Base-by-base conservation (phyloP, 73 alveolate genomes). In the Paramecium octaurelia region DNA sequence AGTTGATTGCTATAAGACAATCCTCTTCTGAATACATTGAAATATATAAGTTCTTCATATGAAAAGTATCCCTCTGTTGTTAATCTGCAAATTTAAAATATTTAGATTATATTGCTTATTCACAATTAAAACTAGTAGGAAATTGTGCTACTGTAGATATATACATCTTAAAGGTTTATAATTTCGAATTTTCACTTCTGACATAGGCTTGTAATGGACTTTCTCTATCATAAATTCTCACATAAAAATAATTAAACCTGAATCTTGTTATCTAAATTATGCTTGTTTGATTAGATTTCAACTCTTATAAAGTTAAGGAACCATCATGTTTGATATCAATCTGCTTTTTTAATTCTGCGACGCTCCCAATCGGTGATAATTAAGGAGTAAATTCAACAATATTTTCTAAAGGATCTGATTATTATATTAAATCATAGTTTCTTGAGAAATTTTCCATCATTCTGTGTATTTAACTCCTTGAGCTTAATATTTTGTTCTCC, bases 1-100 rank as follows among this genome's bases (percentile, higher is more conserved):
- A 80, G n/a, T 21, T 31, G 0, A 80, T 80, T 44, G 24, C 34
- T 44, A 80, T n/a, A 11, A 31, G 34, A 42, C 70, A 31, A 80
- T 80, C 91, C 24, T 80, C 91, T 24, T 80, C 91, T 8, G 76
- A 44, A 46, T 80, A 80, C 75, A 80, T 43, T 8, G 91, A 21
- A 3, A 80, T 23, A n/a, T 43, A 80, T 9, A 80, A 35, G 44
- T 80, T 80, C 34, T 80, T 80, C 14, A 24, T 58, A 42, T 27
- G 46, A 80, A 80, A 80, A 2, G 57, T 10, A 46, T 42, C 76
- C 21, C 31, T 23, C 10, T 40, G 8, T 24, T 46, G 24, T 43
- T 34, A 20, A 27, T 43, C 75, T 43, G 70, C 42, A 80, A 42
- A 80, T 80, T 80, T 80, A 46, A 80, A 80, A 80, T 44, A 80